These are phyloP conservation scores for Hymenoscyphus albidus DNA, from an alignment of 2,329 filamentous ascomycete genomes.

Conservation along the genomic window DNA sequence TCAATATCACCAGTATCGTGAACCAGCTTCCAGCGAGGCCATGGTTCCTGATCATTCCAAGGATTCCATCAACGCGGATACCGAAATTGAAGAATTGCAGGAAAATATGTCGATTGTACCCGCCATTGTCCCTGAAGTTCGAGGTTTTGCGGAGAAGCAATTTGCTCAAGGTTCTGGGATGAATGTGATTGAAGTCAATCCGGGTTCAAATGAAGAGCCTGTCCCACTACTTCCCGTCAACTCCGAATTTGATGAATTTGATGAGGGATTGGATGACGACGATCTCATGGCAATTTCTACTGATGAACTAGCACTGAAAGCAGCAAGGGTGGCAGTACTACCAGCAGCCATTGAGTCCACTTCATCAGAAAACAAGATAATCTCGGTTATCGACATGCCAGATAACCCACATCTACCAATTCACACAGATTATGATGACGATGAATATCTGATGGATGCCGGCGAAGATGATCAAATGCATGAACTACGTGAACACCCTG, in stretches of 20 bases:
- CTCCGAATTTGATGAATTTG: constrained; percentile 23
- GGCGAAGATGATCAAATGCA: constrained; percentile 29
- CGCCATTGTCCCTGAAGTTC: neutral
- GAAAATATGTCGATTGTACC: neutral
- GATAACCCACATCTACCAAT: neutral
- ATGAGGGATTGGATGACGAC: constrained; percentile 27
- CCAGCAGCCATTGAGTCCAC: neutral
- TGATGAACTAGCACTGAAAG: constrained; percentile 8
- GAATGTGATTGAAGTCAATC: neutral
- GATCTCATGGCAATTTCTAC: constrained; percentile 25
- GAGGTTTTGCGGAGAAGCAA: neutral
- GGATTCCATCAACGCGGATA: neutral
- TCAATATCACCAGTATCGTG: neutral
- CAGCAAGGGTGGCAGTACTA: neutral
- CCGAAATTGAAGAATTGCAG: neutral
- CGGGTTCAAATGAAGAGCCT: neutral
- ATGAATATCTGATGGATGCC: constrained; percentile 5
- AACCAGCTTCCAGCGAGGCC: constrained; percentile 18
- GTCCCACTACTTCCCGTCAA: neutral
- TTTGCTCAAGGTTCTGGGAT: neutral
- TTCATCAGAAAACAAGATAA: neutral
- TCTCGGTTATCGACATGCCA: too few relatives aligned
- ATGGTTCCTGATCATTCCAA: neutral
- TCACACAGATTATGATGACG: neutral
- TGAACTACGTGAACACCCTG: constrained; percentile 18